Evolutionary conservation across 139 green algal species (phyloP).

Genomic region (Penium margaritaceum): DNA sequence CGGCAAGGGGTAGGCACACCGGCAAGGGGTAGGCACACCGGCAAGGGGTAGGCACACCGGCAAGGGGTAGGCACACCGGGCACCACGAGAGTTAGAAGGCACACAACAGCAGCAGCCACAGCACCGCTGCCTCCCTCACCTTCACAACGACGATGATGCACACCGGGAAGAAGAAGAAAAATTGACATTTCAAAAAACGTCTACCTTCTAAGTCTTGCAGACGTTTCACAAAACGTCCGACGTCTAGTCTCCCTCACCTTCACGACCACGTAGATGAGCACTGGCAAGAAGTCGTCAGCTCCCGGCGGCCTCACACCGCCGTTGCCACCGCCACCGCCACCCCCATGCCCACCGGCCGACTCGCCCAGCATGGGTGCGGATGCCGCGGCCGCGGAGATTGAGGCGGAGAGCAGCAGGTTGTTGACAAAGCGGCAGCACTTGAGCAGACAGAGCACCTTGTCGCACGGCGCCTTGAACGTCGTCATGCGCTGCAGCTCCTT

Average conservation of each 20-base stretch:
- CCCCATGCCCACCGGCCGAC: background rate
- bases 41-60: background rate
- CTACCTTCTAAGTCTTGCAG: too few species aligned
- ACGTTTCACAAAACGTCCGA: too few species aligned
- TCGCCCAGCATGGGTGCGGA: background rate
- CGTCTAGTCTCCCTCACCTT: conserved; percentile 16
- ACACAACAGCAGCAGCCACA: too few species aligned
- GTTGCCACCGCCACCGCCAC: background rate
- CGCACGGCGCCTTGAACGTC: conserved; percentile 75
- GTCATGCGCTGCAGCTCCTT: conserved; percentile 82
- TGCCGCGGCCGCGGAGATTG: background rate
- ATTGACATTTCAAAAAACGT: too few species aligned
- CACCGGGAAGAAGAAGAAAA: background rate
- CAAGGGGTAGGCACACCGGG: too few species aligned
- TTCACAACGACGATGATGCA: background rate
- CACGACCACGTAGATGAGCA: conserved; percentile 83
- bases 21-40: background rate
- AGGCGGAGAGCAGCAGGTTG: conserved; percentile 66
- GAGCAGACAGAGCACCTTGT: conserved; percentile 93
- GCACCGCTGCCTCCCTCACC: background rate
- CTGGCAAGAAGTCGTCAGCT: conserved; percentile 88
- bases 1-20: background rate
- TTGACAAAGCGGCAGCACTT: conserved; percentile 80
- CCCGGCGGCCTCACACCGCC: conserved; percentile 51
- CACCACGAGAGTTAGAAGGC: too few species aligned